Evolutionary conservation across 2,329 filamentous ascomycete species (phyloP).

Genomic region (Aspergillus pseudoviridinutans): DNA sequence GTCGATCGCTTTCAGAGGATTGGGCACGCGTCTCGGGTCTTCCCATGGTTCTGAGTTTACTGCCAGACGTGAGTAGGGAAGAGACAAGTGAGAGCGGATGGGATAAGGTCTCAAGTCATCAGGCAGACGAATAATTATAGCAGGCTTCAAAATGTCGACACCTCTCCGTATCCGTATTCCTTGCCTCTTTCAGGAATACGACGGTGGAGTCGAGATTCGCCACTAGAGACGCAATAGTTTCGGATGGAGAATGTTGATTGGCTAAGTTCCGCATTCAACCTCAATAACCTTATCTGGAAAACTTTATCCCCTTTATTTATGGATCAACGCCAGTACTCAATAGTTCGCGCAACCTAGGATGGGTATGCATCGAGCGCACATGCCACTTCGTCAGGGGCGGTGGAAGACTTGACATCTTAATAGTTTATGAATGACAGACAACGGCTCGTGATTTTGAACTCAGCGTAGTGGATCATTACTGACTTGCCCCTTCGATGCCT

Average conservation of each 20-base stretch:
- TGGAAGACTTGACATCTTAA: too few relatives aligned
- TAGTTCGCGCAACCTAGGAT: background rate
- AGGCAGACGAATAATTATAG: background rate
- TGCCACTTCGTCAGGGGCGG: too few relatives aligned
- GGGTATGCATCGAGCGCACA: too few relatives aligned
- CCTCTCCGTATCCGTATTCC: background rate
- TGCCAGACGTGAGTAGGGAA: background rate
- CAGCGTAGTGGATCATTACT: too few relatives aligned
- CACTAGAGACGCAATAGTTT: too few relatives aligned
- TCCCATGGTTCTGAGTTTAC: background rate
- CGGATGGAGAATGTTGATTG: too few relatives aligned
- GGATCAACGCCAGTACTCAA: too few relatives aligned
- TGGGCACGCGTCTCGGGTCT: background rate
- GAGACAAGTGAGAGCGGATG: background rate
- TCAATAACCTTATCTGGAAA: background rate
- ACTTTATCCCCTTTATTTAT: background rate
- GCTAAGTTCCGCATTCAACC: too few relatives aligned
- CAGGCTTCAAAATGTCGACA: background rate
- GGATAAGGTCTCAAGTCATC: background rate
- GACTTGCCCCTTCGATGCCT: too few relatives aligned
- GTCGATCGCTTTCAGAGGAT: background rate
- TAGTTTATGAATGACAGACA: too few relatives aligned
- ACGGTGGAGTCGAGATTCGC: background rate
- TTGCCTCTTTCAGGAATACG: background rate
- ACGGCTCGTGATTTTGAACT: too few relatives aligned